These are phyloP conservation scores for Colletotrichum tamarilloi DNA, from an alignment of 2,329 filamentous ascomycete species.

Conservation along the genomic window DNA sequence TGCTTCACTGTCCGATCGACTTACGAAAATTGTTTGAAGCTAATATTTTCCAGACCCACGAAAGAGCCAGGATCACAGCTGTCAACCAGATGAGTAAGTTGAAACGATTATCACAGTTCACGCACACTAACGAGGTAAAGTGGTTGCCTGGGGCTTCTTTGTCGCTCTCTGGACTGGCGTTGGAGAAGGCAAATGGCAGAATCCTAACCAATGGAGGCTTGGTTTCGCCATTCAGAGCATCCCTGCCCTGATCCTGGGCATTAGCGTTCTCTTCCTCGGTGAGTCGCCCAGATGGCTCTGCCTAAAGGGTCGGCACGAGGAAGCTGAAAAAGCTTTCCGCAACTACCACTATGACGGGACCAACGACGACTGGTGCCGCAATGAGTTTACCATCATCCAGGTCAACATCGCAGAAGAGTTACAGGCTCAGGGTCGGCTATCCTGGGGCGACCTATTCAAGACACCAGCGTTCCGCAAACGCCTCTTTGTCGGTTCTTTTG, in stretches of 20 bases:
- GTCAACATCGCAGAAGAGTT: conserved; percentile 49
- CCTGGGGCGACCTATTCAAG: conserved; percentile 47
- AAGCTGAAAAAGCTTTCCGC: conserved; percentile 47
- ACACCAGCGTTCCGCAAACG: conserved; percentile 48
- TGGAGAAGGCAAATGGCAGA: conserved; percentile 51
- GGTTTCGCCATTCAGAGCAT: conserved; percentile 51
- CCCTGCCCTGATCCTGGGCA: conserved; percentile 47
- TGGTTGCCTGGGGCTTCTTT: conserved; percentile 55
- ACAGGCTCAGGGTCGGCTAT: conserved; percentile 41
- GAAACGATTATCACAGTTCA: no score
- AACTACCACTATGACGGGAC: conserved; percentile 48
- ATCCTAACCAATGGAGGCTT: conserved; percentile 51
- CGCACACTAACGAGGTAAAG: conserved; percentile 34
- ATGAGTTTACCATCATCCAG: conserved; percentile 49
- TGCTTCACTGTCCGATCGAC: no score
- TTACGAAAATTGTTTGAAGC: not conserved
- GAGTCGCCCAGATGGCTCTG: conserved; percentile 52
- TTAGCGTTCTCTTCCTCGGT: conserved; percentile 47
- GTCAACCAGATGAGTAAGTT: conserved; percentile 54
- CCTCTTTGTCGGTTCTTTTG: conserved; percentile 52
- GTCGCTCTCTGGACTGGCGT: conserved; percentile 53
- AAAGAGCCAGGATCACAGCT: conserved; percentile 52
- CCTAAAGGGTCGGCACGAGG: conserved; percentile 49
- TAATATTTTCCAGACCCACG: conserved; percentile 42
- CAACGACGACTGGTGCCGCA: conserved; percentile 49